phyloP scores from a whole-genome alignment of 768 basidiomycete genomes.

The Trametes gibbosa region DNA sequence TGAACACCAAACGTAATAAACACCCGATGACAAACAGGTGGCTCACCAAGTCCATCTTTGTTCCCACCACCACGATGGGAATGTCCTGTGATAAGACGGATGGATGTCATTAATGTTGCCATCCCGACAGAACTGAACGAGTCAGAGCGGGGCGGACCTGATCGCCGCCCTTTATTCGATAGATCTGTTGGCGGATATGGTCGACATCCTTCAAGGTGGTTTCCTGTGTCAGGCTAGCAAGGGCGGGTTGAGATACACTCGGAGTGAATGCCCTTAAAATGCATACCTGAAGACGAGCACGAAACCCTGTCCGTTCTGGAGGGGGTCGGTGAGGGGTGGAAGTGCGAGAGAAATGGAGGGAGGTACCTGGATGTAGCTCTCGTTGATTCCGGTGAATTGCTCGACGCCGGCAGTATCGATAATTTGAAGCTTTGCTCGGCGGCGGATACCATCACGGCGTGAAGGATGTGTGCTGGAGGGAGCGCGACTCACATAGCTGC shows the following conservation, averaged over 20 bases:
- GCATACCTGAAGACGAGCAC: conserved; percentile 77
- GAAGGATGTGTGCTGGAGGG: conserved; percentile 1
- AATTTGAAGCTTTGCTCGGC: conserved; percentile 60
- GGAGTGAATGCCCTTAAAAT: neutral
- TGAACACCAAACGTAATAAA: neutral
- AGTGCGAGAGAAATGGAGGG: neutral
- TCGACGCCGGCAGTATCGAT: conserved; percentile 85
- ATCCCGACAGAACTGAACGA: neutral
- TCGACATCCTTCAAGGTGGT: conserved; percentile 79
- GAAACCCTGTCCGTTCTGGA: conserved; percentile 69
- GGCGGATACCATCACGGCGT: neutral
- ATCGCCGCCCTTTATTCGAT: conserved; percentile 72
- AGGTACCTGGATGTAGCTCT: conserved; percentile 75
- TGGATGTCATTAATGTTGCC: neutral
- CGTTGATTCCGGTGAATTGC: conserved; percentile 78
- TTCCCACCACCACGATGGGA: conserved; percentile 85
- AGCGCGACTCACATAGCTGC: conserved; percentile 50
- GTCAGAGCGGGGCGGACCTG: conserved; percentile 39
- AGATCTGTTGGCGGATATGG: conserved; percentile 76
- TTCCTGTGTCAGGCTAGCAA: conserved; percentile 71
- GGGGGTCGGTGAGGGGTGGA: conserved; percentile 1
- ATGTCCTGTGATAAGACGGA: conserved; percentile 42
- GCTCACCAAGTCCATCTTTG: conserved; percentile 72
- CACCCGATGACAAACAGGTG: neutral
- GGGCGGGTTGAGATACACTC: neutral